phyloP scores from a whole-genome alignment of 2,329 filamentous ascomycete species.

The Aspergillus aculeatinus region DNA sequence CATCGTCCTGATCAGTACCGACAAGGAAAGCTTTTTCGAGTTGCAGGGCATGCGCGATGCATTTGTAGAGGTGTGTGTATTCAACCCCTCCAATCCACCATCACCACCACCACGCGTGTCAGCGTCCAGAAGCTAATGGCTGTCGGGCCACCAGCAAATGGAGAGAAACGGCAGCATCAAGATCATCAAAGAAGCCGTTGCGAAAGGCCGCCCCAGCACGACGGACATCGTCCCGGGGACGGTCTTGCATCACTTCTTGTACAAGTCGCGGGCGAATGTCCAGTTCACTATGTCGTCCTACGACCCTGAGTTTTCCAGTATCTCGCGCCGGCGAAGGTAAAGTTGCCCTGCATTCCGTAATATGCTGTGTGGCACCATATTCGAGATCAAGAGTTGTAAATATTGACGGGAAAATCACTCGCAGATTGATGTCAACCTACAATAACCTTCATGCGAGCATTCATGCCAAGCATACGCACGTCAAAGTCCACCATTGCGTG shows the following conservation, averaged over 20 bases:
- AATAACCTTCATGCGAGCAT: slow-evolving; percentile 78
- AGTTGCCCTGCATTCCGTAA: slow-evolving; percentile 8
- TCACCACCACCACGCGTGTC: too few species aligned
- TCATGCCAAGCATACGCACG: slow-evolving; percentile 79
- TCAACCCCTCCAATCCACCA: background rate
- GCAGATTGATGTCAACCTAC: slow-evolving; percentile 76
- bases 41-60: slow-evolving; percentile 70
- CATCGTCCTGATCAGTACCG: slow-evolving; percentile 84
- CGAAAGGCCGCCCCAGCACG: slow-evolving; percentile 67
- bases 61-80: slow-evolving; percentile 53
- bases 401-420: background rate
- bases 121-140: too few species aligned
- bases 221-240: slow-evolving; percentile 77
- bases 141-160: slow-evolving; percentile 56
- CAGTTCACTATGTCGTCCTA: slow-evolving; percentile 92
- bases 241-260: slow-evolving; percentile 85
- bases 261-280: slow-evolving; percentile 91
- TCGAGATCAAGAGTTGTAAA: background rate
- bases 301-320: slow-evolving; percentile 62
- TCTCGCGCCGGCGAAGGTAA: slow-evolving; percentile 63
- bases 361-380: too few species aligned
- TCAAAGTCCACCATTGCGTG: slow-evolving; percentile 82
- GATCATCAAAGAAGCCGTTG: slow-evolving; percentile 70
- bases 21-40: slow-evolving; percentile 91
- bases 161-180: slow-evolving; percentile 72